Conservation (phyloP, 306 rosid genomes). For the Lagenaria siceraria region DNA sequence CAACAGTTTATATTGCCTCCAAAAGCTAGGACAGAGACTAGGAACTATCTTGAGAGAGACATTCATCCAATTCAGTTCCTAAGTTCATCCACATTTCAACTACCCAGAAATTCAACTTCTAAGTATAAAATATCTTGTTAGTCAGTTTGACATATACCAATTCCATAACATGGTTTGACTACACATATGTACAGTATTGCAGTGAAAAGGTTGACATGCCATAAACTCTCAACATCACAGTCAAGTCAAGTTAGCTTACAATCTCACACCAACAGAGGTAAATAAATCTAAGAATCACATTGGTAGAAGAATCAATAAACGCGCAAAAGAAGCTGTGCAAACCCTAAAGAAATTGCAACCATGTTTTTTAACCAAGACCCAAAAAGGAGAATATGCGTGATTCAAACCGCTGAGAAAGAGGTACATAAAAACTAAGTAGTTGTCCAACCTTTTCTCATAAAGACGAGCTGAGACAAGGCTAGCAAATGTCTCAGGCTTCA, state of each 20-base stretch:
- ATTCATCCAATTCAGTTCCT: not conserved
- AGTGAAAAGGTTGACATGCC: not conserved
- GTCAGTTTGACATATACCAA: not conserved
- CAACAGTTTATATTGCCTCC: not conserved
- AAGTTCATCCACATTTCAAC: not conserved
- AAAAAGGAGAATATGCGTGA: not conserved
- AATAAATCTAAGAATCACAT: not conserved
- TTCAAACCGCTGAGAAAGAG: not conserved
- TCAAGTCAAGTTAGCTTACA: not conserved
- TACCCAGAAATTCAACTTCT: not conserved
- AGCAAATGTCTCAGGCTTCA: constrained; percentile 92
- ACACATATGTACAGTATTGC: not conserved
- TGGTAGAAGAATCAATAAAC: not conserved
- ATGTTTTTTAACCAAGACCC: not conserved
- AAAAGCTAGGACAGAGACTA: not conserved
- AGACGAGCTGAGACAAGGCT: constrained; percentile 75
- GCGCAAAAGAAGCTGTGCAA: not conserved
- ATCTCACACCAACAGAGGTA: not conserved
- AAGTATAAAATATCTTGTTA: not conserved
- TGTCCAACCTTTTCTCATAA: constrained; percentile 65
- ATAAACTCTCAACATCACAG: not conserved
- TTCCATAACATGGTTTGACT: not conserved
- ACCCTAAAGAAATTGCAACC: not conserved
- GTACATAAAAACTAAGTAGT: not conserved
- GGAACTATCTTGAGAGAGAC: not conserved